phyloP scores from a whole-genome alignment of 176 grass and related monocot genomes.

The Stipa capillata region DNA sequence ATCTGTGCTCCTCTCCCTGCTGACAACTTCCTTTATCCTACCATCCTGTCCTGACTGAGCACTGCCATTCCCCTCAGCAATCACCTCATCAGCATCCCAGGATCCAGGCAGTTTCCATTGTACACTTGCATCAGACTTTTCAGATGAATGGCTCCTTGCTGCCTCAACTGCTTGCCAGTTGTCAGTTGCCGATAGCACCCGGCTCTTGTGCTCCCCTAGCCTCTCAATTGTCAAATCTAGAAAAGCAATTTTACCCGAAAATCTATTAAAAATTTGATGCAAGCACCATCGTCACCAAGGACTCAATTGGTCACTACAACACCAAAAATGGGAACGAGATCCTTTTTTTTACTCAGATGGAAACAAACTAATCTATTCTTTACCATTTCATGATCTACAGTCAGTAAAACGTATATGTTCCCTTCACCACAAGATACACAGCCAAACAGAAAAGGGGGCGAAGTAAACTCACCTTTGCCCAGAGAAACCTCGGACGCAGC shows the following conservation, averaged over 20 bases:
- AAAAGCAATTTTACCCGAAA: neutral
- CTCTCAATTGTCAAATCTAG: constrained; percentile 40
- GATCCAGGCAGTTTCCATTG: neutral
- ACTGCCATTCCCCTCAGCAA: neutral
- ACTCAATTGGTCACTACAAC: neutral
- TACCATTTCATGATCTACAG: neutral
- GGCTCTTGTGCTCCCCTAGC: constrained; percentile 58
- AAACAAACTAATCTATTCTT: neutral
- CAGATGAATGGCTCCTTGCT: neutral
- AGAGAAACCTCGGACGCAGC: constrained; percentile 31
- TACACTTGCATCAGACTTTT: neutral
- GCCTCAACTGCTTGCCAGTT: constrained; percentile 38
- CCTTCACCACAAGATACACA: neutral
- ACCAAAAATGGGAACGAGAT: neutral
- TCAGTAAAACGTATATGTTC: neutral
- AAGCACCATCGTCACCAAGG: neutral
- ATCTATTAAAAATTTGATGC: neutral
- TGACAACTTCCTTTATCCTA: constrained; percentile 22
- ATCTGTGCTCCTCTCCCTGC: neutral
- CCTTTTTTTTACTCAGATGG: neutral
- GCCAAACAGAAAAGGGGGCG: neutral
- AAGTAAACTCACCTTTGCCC: constrained; percentile 9
- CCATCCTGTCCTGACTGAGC: neutral
- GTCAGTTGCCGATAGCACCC: constrained; percentile 48
- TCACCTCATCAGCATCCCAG: neutral